phyloP scores from a whole-genome alignment of 1,284 basidiomycete species.

The Cutaneotrichosporon curvatum region DNA sequence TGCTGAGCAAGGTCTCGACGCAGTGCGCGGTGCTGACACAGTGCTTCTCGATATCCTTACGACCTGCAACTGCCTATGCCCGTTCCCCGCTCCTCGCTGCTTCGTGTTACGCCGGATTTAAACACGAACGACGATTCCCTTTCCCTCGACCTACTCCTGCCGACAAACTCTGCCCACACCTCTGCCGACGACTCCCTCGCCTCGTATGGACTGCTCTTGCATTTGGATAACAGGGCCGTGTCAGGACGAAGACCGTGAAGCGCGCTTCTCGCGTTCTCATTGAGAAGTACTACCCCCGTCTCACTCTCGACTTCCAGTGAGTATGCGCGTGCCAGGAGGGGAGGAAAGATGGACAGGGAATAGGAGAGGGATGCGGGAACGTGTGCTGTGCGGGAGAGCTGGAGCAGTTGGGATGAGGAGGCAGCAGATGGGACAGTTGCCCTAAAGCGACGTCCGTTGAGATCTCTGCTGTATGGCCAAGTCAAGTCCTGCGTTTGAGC shows the following conservation, averaged over 20 bases:
- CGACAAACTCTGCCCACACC: too few species aligned
- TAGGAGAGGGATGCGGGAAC: too few species aligned
- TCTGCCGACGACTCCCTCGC: neutral
- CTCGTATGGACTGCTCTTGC: neutral
- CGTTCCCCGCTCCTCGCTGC: neutral
- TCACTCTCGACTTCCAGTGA: constrained; percentile 87
- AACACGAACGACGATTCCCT: too few species aligned
- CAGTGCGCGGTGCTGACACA: neutral
- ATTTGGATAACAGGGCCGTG: constrained; percentile 81
- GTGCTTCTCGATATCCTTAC: neutral
- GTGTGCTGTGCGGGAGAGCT: too few species aligned
- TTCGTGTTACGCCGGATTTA: too few species aligned
- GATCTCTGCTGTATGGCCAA: too few species aligned
- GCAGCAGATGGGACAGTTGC: too few species aligned
- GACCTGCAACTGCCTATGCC: neutral
- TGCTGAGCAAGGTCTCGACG: constrained; percentile 6
- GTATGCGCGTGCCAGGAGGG: constrained; percentile 16
- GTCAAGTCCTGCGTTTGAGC: too few species aligned
- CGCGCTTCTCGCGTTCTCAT: constrained; percentile 98
- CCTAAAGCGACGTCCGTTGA: too few species aligned
- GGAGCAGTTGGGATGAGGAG: too few species aligned
- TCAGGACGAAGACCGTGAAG: constrained; percentile 99
- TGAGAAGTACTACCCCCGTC: constrained; percentile 98
- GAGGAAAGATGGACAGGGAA: too few species aligned
- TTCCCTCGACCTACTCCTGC: too few species aligned